Evolutionary conservation across 2,329 filamentous ascomycete genomes (phyloP).

Genomic region (Pseudocercospora musae): DNA sequence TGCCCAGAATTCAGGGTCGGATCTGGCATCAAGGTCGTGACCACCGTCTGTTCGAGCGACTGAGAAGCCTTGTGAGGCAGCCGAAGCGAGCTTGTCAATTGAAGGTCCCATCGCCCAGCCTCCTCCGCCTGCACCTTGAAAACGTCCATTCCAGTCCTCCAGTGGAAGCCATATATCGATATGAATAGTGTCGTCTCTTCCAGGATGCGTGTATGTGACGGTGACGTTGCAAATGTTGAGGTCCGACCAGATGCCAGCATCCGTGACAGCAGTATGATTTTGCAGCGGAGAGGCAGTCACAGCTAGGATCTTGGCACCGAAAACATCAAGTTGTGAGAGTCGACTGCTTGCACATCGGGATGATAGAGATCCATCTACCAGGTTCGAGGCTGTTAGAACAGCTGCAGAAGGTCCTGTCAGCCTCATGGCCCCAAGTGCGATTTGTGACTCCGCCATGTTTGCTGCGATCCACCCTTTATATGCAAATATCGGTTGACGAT

Average conservation of each 20-base stretch:
- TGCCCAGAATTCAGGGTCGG: slow-evolving; percentile 21
- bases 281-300: slow-evolving; percentile 1
- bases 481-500: neutral
- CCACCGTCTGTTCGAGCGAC: slow-evolving; percentile 31
- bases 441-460: neutral
- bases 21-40: slow-evolving; percentile 11
- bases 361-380: neutral
- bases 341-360: neutral
- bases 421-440: slow-evolving; percentile 6
- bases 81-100: slow-evolving; percentile 18
- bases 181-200: slow-evolving; percentile 35
- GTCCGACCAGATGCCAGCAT: neutral
- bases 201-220: slow-evolving; percentile 39
- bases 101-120: slow-evolving; percentile 28
- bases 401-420: neutral
- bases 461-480: neutral
- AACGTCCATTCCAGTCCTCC: slow-evolving; percentile 34
- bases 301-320: slow-evolving; percentile 7
- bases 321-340: slow-evolving; percentile 2
- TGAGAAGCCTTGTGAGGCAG: slow-evolving; percentile 26
- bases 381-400: neutral
- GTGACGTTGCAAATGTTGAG: slow-evolving; percentile 38
- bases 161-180: slow-evolving; percentile 36
- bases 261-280: slow-evolving; percentile 1
- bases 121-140: slow-evolving; percentile 42